Conservation (phyloP, 139 green algal species). For the Ettlia oleoabundans region DNA sequence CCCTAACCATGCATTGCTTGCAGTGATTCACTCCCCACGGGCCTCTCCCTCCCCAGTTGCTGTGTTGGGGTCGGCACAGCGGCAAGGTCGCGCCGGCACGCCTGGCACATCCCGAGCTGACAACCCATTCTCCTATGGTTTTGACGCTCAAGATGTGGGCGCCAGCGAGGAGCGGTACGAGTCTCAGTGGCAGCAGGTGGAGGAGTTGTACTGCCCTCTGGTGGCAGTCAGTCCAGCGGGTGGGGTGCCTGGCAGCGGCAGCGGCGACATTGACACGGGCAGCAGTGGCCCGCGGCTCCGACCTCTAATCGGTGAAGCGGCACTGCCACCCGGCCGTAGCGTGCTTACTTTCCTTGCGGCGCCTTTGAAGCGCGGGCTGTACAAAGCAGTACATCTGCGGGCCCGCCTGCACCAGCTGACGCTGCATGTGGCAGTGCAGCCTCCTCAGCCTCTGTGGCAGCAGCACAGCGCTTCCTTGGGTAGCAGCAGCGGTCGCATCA, state of each 20-base stretch:
- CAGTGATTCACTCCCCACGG: constrained; percentile 16
- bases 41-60: not conserved
- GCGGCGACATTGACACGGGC: no score
- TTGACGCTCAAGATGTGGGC: no score
- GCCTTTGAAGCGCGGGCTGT: constrained; percentile 59
- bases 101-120: not conserved
- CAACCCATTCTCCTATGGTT: no score
- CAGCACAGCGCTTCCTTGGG: not conserved
- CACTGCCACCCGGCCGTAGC: constrained; percentile 51
- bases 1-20: no score
- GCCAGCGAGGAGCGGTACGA: not conserved
- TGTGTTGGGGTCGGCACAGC: not conserved
- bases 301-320: constrained; percentile 15
- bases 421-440: not conserved
- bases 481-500: not conserved
- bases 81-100: not conserved
- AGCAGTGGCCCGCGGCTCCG: not conserved
- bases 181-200: constrained; percentile 57
- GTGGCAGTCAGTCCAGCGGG: not conserved
- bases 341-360: constrained; percentile 48
- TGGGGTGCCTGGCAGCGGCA: not conserved
- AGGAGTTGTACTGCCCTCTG: constrained; percentile 51
- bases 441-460: constrained; percentile 4
- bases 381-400: constrained; percentile 47
- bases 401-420: constrained; percentile 24